Percentiles rank a stretch among this genome's conserved stretches.
These are phyloP conservation scores for Aspergillus cejpii DNA, from an alignment of 2,329 filamentous ascomycete genomes.

Conservation along the genomic window DNA sequence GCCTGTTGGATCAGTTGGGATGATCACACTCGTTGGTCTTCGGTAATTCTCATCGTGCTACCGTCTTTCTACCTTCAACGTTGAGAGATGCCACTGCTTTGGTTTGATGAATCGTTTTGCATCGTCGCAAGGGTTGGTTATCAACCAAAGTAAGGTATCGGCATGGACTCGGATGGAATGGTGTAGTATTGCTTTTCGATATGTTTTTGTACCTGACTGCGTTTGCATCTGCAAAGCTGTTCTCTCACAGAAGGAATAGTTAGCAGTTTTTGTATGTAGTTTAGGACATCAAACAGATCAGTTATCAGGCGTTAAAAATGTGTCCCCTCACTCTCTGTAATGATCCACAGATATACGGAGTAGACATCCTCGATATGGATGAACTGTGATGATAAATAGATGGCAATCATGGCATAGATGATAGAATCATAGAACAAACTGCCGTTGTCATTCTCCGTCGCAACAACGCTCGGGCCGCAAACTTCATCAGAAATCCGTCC, in stretches of 20 bases:
- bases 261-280: not conserved
- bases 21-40: too few species aligned
- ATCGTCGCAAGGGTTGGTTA: too few species aligned
- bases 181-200: too few species aligned
- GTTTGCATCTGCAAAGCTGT: not conserved
- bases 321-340: not conserved
- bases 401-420: conserved; percentile 1
- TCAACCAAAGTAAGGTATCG: too few species aligned
- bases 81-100: too few species aligned
- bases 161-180: too few species aligned
- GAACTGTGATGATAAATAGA: too few species aligned
- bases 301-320: not conserved
- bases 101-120: too few species aligned
- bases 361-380: too few species aligned
- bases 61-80: too few species aligned
- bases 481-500: not conserved
- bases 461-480: conserved; percentile 16
- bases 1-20: too few species aligned
- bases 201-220: not conserved
- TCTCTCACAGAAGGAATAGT: not conserved
- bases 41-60: too few species aligned
- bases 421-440: conserved; percentile 6
- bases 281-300: not conserved
- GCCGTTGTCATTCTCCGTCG: conserved; percentile 17
- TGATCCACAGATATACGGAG: not conserved